phyloP scores from a whole-genome alignment of 1,139 yeast genomes.

The Pichia sp. region DNA sequence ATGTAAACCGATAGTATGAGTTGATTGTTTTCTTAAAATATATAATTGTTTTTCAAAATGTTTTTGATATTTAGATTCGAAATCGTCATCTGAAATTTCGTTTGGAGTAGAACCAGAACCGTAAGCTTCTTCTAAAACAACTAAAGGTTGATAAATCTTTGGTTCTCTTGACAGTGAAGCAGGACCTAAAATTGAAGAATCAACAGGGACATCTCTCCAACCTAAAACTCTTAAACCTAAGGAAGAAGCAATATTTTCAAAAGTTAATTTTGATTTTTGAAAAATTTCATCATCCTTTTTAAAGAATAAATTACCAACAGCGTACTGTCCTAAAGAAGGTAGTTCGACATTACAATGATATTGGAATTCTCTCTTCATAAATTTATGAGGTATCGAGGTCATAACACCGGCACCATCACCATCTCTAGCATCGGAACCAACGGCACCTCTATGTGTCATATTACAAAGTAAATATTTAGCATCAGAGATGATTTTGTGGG shows the following conservation, averaged over 20 bases:
- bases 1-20: constrained; percentile 87
- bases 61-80: constrained; percentile 52
- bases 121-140: constrained; percentile 59
- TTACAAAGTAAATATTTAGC: constrained; percentile 84
- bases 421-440: constrained; percentile 88
- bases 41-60: constrained; percentile 79
- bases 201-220: constrained; percentile 96
- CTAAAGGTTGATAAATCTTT: constrained; percentile 77
- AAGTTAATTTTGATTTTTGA: constrained; percentile 63
- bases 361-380: constrained; percentile 73
- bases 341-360: constrained; percentile 51
- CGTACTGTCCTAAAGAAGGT: constrained; percentile 83
- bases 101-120: constrained; percentile 36
- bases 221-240: constrained; percentile 81
- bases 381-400: constrained; percentile 85
- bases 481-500: constrained; percentile 92
- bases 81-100: constrained; percentile 45
- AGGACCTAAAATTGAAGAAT: constrained; percentile 87
- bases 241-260: constrained; percentile 71
- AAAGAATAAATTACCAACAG: constrained; percentile 91
- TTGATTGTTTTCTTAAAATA: constrained; percentile 80
- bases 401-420: constrained; percentile 99
- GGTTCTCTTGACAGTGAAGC: constrained; percentile 95
- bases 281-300: constrained; percentile 62
- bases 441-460: constrained; percentile 99